These are phyloP conservation scores for Salix exigua DNA, from an alignment of 345 rosid genomes.

Conservation along the genomic window DNA sequence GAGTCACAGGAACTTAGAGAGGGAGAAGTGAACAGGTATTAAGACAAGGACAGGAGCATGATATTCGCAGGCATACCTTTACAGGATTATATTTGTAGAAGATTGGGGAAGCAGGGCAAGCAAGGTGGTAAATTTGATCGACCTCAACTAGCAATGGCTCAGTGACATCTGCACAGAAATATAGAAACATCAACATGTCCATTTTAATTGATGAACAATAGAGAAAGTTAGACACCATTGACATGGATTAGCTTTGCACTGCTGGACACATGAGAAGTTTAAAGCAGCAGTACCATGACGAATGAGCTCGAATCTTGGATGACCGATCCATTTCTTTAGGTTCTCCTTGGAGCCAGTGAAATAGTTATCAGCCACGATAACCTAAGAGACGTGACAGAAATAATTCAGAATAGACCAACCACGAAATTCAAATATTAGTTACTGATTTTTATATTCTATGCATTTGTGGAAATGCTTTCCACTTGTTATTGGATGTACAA, in stretches of 20 bases:
- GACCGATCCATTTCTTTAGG: conserved; percentile 89
- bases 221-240: not conserved
- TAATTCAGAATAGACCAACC: not conserved
- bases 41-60: not conserved
- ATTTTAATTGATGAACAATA: not conserved
- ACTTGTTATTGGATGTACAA: not conserved
- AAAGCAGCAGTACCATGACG: conserved; percentile 65
- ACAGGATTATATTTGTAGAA: conserved; percentile 98
- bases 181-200: not conserved
- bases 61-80: conserved; percentile 46
- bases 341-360: conserved; percentile 93
- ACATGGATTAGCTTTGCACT: not conserved
- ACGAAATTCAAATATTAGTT: not conserved
- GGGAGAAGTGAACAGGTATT: not conserved
- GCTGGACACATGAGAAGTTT: not conserved
- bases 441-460: not conserved
- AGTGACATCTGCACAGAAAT: conserved; percentile 61
- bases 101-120: conserved; percentile 96
- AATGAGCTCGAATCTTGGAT: conserved; percentile 93
- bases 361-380: conserved; percentile 80
- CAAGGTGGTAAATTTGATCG: conserved; percentile 90
- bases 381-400: conserved; percentile 30
- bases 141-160: conserved; percentile 86
- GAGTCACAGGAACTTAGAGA: not conserved
- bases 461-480: not conserved